These are phyloP conservation scores for Manihot esculenta DNA, from an alignment of 441 rosid species.

Conservation along the genomic window DNA sequence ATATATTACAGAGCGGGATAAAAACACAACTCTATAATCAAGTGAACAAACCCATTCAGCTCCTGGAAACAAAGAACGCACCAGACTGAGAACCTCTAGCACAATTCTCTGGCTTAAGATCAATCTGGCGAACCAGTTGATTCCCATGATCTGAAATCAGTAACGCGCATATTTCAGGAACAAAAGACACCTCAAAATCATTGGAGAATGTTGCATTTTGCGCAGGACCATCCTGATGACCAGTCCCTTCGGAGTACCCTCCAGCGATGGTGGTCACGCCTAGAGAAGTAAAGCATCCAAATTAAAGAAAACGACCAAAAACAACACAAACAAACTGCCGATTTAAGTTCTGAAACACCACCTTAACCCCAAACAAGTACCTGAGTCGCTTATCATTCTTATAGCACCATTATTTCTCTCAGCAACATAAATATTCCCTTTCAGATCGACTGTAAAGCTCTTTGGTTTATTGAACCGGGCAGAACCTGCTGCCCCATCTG, in stretches of 20 bases:
- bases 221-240: constrained; percentile 59
- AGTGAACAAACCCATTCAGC: neutral
- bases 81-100: constrained; percentile 41
- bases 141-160: constrained; percentile 61
- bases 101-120: constrained; percentile 63
- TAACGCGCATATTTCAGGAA: constrained; percentile 49
- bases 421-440: constrained; percentile 70
- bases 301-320: neutral
- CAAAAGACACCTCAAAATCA: constrained; percentile 52
- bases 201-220: constrained; percentile 63
- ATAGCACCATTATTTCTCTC: constrained; percentile 52
- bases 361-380: constrained; percentile 22
- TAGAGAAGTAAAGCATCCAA: constrained; percentile 18
- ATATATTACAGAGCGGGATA: neutral
- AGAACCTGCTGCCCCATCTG: constrained; percentile 46
- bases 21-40: too few relatives aligned
- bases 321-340: neutral
- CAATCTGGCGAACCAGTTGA: constrained; percentile 50
- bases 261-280: constrained; percentile 70
- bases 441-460: constrained; percentile 52
- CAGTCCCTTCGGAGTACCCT: constrained; percentile 36
- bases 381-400: constrained; percentile 57
- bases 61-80: constrained; percentile 6
- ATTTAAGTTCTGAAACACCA: neutral
- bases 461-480: constrained; percentile 51